A percentile compares a stretch with the other conserved stretches of the same genome.
Evolutionary conservation across 805 yeast species (phyloP).

Genomic region (Komagataella mondaviorum): DNA sequence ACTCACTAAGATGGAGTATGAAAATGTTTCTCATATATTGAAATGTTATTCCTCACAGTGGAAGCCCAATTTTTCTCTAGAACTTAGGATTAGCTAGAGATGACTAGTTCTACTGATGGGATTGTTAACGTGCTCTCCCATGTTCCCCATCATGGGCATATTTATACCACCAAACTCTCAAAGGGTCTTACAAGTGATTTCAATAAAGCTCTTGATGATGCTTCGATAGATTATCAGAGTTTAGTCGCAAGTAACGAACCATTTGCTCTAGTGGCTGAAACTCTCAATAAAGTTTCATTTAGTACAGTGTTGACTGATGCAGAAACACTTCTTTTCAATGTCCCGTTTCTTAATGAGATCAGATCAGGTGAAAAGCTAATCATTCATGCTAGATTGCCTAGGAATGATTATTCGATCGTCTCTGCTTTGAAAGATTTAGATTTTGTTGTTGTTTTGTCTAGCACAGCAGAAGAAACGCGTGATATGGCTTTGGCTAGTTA

Average conservation of each 20-base stretch:
- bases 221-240: conserved; percentile 8
- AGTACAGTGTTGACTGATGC: conserved; percentile 40
- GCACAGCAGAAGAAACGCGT: conserved; percentile 35
- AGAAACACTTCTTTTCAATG: conserved; percentile 34
- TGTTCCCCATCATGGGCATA: conserved; percentile 11
- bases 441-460: conserved; percentile 56
- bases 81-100: not conserved
- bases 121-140: not conserved
- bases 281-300: conserved; percentile 13
- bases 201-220: conserved; percentile 9
- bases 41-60: not conserved
- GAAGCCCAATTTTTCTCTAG: not conserved
- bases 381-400: conserved; percentile 45
- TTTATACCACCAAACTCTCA: conserved; percentile 33
- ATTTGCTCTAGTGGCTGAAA: conserved; percentile 26
- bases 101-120: not conserved
- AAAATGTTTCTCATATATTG: not conserved
- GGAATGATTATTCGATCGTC: conserved; percentile 53
- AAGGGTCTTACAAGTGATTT: conserved; percentile 25
- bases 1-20: not conserved
- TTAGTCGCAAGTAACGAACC: conserved; percentile 40
- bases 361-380: conserved; percentile 24
- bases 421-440: conserved; percentile 65
- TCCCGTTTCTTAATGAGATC: conserved; percentile 42
- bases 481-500: conserved; percentile 46